Conservation (phyloP, 768 basidiomycete species). For the Termitomyces sp. region DNA sequence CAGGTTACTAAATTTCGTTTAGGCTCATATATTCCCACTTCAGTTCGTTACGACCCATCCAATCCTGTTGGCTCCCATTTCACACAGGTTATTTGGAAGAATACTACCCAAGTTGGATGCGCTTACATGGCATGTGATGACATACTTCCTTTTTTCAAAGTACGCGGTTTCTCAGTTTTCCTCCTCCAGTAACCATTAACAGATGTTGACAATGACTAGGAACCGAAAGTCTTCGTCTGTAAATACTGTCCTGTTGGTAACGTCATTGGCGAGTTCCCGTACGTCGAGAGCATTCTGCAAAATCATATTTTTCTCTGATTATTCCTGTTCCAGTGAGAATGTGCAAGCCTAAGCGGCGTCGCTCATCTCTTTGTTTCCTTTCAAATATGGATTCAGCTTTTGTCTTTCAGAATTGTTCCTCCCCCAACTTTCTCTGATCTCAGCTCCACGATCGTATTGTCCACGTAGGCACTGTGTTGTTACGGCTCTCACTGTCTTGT, state of each 20-base stretch:
- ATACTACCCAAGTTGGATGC: constrained; percentile 60
- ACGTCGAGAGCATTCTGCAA: constrained; percentile 25
- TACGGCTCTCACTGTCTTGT: no score
- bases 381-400: constrained; percentile 1
- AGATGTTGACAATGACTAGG: constrained; percentile 30
- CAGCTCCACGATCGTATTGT: neutral
- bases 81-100: constrained; percentile 79
- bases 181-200: constrained; percentile 3
- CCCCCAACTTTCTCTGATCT: neutral
- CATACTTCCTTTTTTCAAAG: constrained; percentile 51
- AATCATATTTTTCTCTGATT: neutral
- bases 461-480: neutral
- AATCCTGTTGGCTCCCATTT: constrained; percentile 65
- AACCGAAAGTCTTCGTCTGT: constrained; percentile 62
- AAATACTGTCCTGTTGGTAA: constrained; percentile 69
- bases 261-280: constrained; percentile 60
- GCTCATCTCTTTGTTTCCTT: constrained; percentile 6
- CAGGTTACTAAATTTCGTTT: neutral
- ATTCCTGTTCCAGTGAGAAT: constrained; percentile 34
- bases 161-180: constrained; percentile 29
- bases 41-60: constrained; percentile 51
- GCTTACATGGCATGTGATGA: constrained; percentile 54
- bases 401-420: no score
- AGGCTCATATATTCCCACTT: neutral
- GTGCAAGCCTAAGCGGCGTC: constrained; percentile 34